phyloP scores from a whole-genome alignment of 495 filamentous ascomycete species.

The Xylaria nigripes region DNA sequence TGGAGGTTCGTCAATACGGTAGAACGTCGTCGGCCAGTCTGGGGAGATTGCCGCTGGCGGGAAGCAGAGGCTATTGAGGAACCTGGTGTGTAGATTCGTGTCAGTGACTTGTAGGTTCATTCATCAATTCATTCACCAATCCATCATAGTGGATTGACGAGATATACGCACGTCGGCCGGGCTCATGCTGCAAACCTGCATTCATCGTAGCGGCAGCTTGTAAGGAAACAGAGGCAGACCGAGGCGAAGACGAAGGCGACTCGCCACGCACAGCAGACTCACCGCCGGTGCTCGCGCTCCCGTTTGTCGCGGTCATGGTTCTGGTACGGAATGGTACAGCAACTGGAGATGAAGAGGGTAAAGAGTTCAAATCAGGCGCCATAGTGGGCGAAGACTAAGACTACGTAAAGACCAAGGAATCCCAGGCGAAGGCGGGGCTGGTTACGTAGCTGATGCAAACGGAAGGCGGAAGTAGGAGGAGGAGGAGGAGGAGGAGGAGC shows the following conservation, averaged over 20 bases:
- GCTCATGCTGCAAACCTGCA: constrained; percentile 57
- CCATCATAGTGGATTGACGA: not conserved
- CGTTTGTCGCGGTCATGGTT: constrained; percentile 19
- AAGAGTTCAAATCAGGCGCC: constrained; percentile 69
- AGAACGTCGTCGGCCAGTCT: constrained; percentile 55
- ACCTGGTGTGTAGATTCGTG: constrained; percentile 23
- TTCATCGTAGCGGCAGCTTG: constrained; percentile 63
- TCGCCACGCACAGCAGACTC: constrained; percentile 32
- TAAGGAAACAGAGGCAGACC: constrained; percentile 55
- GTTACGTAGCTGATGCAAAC: not conserved
- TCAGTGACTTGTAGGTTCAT: constrained; percentile 8
- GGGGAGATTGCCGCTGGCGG: constrained; percentile 47
- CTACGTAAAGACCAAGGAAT: no score
- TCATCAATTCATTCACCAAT: not conserved
- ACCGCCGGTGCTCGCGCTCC: constrained; percentile 10
- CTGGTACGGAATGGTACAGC: constrained; percentile 29
- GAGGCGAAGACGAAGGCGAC: constrained; percentile 46
- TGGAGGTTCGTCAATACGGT: constrained; percentile 65
- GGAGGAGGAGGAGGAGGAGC: no score
- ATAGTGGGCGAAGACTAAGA: constrained; percentile 26
- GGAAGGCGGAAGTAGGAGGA: not conserved
- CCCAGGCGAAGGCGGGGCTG: not conserved
- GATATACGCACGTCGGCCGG: constrained; percentile 40
- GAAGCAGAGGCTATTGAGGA: constrained; percentile 48
- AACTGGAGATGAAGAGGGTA: constrained; percentile 48